Percentiles rank a stretch among this genome's conserved stretches.
Evolutionary conservation across 2,329 filamentous ascomycete genomes (phyloP).

Genomic region (Rhynchosporium graminicola): DNA sequence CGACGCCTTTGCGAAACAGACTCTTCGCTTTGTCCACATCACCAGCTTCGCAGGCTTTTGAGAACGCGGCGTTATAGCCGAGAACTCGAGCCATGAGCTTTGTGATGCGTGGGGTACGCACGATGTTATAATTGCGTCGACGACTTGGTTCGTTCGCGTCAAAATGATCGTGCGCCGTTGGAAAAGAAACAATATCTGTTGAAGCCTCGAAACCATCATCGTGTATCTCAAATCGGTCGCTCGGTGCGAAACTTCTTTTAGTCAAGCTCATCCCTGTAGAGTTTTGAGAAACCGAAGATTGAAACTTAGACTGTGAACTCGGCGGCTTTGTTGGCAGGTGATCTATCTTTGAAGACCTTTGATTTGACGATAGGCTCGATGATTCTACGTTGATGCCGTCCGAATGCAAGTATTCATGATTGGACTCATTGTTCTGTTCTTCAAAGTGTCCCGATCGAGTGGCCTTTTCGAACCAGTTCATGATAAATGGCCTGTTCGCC

Average conservation of each 20-base stretch:
- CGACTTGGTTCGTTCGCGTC: neutral
- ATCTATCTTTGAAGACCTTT: neutral
- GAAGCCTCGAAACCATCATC: neutral
- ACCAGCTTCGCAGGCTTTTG: neutral
- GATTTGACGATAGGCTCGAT: neutral
- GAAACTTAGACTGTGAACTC: neutral
- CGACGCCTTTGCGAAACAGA: neutral
- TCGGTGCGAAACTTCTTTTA: too few species aligned
- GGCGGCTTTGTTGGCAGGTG: too few species aligned
- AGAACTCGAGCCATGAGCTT: neutral
- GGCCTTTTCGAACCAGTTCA: slow-evolving; percentile 19
- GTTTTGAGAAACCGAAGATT: neutral
- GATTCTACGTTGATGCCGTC: too few species aligned
- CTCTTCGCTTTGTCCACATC: neutral
- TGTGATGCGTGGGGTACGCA: neutral
- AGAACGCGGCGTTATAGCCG: neutral
- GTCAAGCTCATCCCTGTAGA: too few species aligned
- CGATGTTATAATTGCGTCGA: neutral
- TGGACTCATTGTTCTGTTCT: neutral
- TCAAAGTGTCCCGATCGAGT: slow-evolving; percentile 14
- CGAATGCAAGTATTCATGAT: neutral
- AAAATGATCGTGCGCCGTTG: neutral
- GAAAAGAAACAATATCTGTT: neutral
- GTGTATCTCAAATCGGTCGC: neutral
- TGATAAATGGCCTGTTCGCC: slow-evolving; percentile 18